Base-by-base conservation (phyloP, 2,329 filamentous ascomycete genomes). In the Aschersonia sp. region DNA sequence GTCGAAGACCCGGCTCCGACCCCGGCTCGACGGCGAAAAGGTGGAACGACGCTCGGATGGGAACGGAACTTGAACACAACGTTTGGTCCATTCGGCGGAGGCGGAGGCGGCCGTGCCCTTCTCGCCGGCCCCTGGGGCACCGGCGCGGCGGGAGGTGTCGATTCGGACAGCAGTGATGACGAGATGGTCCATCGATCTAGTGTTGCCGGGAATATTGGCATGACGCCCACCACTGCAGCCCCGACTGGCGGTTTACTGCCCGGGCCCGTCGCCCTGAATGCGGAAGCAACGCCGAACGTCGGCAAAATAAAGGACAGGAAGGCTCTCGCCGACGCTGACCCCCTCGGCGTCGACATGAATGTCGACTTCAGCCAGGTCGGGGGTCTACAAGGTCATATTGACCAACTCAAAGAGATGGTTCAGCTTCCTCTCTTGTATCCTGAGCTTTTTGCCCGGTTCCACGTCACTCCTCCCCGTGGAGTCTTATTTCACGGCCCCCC, bases 401-500 rank as follows among this genome's bases (percentile, higher is more conserved):
- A 95, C 60, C 87, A 95, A 63, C 73, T 98, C 52, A 97, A 98
- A 65, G 92, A 98, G 67, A 98, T 98, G 92, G 90, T 98, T 14
- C 85, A 90, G 54, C 74, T 98, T 51, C 92, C 92, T 2, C 70
- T 98, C 22, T 76, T 97, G 5, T 98, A 98, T 59, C 92, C 92
- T 0, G 92, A 98, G 63, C 80, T 97, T 41, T 98, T 97, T 63
- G 74, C 83, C 53, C 82, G 81, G 52, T 94, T 97, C 63, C 83
- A 94, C 54, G 87, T 97, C 50, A 95, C 89, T 2, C 92, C 92
- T 9, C 92, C 92, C 10, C 80, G 94, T 47, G 92, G 92, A 62
- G 94, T 98, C 2, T 67, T 98, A 50, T 98, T 98, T 65, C 92
- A 98, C 61, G 92, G 92, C 35, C 92, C 92, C 47, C 92, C 94